Base-by-base conservation (phyloP, 2,329 filamentous ascomycete species). In the Trichoderma gracile region DNA sequence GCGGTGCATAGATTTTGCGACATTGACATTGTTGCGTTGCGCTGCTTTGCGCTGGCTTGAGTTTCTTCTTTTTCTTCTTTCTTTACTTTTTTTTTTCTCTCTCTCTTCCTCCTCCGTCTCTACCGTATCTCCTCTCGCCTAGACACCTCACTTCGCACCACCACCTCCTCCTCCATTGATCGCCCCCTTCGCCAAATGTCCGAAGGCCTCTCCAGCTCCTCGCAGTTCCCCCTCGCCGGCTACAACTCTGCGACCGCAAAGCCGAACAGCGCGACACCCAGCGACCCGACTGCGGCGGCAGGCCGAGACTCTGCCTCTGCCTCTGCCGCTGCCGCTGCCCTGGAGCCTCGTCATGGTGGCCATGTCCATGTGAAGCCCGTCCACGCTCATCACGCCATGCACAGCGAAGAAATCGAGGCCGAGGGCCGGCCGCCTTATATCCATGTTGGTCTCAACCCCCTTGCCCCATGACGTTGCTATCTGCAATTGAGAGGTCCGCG, bases 361-460 rank as follows among this genome's bases (percentile, higher is more conserved):
- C 70, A 70, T 68, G 30, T 68, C 65, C 63, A 65, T 70, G 57
- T 68, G 68, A 64, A 68, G 64, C 67, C 69, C 66, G 69, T 70
- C 71, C 66, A 65, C 63, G 40, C 25, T 43, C 60, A 69, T 64
- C 69, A 72, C 70, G 74, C 67, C 69, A 79, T 78, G 77, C 74
- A 69, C 55, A 68, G 73, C 67, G 73, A 75, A 49, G 73, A 78
- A 71, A 72, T 79, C 64, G 78, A 78, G 70, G 70, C 74, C 67
- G 79, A 81, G 69, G 77, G 73, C 64, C 78, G 79, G 56, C 78
- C 79, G 69, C 79, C 79, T 57, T 81, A 80, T 68, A 69, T 77
- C 63, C 79, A 81, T 70, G 78, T 80, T 71, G 65, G 78, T 75
- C 62, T 27, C 33, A 14, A n/a, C 30, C 46, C 19, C 17, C 5